These are phyloP conservation scores for Yarrowia alimentaria DNA, from an alignment of 805 yeast genomes.

Conservation along the genomic window DNA sequence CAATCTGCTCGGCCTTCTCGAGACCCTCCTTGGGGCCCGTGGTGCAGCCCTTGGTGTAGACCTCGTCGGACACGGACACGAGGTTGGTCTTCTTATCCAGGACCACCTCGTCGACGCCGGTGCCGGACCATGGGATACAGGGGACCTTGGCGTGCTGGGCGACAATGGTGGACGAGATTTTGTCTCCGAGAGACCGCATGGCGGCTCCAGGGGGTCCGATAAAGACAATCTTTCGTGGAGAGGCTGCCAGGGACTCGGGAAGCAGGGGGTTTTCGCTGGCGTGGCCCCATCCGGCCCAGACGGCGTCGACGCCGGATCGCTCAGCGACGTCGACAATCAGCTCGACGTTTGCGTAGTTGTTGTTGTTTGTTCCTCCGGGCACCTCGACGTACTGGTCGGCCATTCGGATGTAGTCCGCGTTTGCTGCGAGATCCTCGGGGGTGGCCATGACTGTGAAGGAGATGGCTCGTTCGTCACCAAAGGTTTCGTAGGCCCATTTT, in stretches of 20 bases:
- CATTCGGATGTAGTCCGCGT: conserved; percentile 97
- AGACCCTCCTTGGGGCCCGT: conserved; percentile 85
- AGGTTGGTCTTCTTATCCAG: conserved; percentile 68
- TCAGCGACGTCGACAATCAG: conserved; percentile 96
- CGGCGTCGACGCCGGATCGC: conserved; percentile 94
- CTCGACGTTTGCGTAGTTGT: conserved; percentile 97
- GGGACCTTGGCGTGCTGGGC: conserved; percentile 99
- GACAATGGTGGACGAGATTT: conserved; percentile 94
- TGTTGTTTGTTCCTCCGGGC: conserved; percentile 99
- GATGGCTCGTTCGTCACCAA: conserved; percentile 90
- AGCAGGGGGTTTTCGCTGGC: conserved; percentile 97
- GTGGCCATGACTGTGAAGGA: conserved; percentile 98
- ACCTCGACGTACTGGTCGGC: conserved; percentile 98
- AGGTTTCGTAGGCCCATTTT: conserved; percentile 99
- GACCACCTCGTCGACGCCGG: conserved; percentile 83
- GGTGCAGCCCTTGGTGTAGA: conserved; percentile 88
- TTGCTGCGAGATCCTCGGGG: conserved; percentile 96
- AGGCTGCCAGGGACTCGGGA: conserved; percentile 92
- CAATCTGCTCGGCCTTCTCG: conserved; percentile 76
- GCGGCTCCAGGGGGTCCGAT: conserved; percentile 99
- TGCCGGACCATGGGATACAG: conserved; percentile 99
- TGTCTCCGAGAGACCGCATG: conserved; percentile 99
- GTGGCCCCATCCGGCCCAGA: conserved; percentile 99
- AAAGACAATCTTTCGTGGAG: conserved; percentile 83
- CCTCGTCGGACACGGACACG: conserved; percentile 83